These are phyloP conservation scores for Ilex aquifolium DNA, from an alignment of 257 asterid species.

Conservation along the genomic window DNA sequence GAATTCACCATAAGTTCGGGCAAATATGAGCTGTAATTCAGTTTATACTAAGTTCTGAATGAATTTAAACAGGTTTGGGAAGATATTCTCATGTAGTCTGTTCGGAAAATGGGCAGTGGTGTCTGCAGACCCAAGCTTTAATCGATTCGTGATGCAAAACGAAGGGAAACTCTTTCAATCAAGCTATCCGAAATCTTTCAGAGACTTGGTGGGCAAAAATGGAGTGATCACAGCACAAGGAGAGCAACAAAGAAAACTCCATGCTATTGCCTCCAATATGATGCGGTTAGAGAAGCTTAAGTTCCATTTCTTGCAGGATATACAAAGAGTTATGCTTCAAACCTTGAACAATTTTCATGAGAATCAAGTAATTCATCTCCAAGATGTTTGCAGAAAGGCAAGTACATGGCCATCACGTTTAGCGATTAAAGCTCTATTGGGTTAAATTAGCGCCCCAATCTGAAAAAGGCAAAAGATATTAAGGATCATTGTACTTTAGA, in stretches of 20 bases:
- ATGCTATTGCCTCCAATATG: slow-evolving; percentile 74
- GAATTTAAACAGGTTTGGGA: slow-evolving; percentile 52
- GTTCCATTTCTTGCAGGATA: slow-evolving; percentile 68
- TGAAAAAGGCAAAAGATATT: too few relatives aligned
- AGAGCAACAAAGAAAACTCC: slow-evolving; percentile 75
- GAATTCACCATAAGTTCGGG: too few relatives aligned
- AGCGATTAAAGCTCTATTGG: too few relatives aligned
- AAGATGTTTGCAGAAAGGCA: slow-evolving; percentile 82
- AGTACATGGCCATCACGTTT: not conserved
- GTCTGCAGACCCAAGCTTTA: slow-evolving; percentile 76
- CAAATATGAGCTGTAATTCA: not conserved
- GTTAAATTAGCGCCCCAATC: too few relatives aligned
- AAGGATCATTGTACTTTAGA: too few relatives aligned
- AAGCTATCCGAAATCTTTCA: slow-evolving; percentile 86
- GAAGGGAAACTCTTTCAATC: slow-evolving; percentile 77
- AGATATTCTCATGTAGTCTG: slow-evolving; percentile 66
- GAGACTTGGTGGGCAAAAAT: slow-evolving; percentile 79
- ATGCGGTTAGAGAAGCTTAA: slow-evolving; percentile 76
- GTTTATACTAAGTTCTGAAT: not conserved
- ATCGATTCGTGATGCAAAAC: slow-evolving; percentile 76
- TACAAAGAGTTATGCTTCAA: slow-evolving; percentile 45
- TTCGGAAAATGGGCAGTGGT: slow-evolving; percentile 79
- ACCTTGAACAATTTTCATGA: slow-evolving; percentile 32
- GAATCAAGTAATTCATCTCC: slow-evolving; percentile 59
- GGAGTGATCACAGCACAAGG: slow-evolving; percentile 82